phyloP scores from a whole-genome alignment of 139 green algal species.

The Micractinium sp. region DNA sequence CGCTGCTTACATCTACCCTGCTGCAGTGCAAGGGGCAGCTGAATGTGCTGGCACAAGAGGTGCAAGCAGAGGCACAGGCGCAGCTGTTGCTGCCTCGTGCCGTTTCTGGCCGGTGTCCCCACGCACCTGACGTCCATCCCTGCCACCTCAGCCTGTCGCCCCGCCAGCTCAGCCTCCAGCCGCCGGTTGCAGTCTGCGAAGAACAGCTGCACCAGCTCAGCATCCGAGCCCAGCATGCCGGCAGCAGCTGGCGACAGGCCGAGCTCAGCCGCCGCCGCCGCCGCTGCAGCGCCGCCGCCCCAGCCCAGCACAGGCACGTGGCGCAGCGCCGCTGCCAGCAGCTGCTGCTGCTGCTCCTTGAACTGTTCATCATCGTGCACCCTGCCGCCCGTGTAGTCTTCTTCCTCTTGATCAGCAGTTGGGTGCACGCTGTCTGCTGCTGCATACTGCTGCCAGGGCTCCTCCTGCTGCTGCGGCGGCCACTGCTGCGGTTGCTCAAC shows the following conservation, averaged over 20 bases:
- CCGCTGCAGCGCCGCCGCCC: conserved; percentile 40
- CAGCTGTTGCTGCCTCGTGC: background rate
- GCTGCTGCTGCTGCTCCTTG: background rate
- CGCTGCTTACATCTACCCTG: no score
- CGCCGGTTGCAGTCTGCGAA: conserved; percentile 57
- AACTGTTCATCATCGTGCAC: background rate
- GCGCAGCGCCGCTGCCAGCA: conserved; percentile 17
- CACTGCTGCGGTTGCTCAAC: background rate
- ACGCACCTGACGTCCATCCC: conserved; percentile 40
- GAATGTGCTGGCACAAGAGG: background rate
- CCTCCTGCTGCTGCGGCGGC: background rate
- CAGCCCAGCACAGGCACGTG: conserved; percentile 56
- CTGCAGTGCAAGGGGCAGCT: no score
- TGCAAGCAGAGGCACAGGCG: background rate
- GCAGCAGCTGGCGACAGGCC: conserved; percentile 60
- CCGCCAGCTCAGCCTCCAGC: conserved; percentile 38
- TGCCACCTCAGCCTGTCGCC: conserved; percentile 30
- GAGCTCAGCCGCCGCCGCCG: conserved; percentile 60
- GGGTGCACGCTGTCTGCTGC: background rate
- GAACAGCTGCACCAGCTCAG: conserved; percentile 67
- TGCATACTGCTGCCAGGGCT: background rate
- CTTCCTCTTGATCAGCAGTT: background rate
- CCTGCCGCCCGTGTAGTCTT: background rate
- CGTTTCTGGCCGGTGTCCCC: background rate
- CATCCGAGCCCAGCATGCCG: conserved; percentile 54